Conservation (phyloP, 1,284 basidiomycete genomes). For the Microbotryum silenes-acaulis region DNA sequence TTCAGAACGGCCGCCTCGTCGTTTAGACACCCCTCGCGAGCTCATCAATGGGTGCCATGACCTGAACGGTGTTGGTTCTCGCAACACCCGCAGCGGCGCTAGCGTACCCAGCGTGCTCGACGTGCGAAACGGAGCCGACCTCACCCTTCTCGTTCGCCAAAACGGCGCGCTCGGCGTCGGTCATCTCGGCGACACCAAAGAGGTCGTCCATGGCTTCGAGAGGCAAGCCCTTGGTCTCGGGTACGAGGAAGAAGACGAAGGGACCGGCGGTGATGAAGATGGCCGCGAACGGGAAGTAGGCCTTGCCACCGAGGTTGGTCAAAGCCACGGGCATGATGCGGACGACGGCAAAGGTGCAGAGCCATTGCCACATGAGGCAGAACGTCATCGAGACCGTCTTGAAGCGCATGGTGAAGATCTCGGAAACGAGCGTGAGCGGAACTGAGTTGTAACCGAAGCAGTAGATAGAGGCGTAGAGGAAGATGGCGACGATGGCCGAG, state of each 20-base stretch:
- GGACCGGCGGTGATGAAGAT: conserved; percentile 11
- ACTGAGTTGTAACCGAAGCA: conserved; percentile 26
- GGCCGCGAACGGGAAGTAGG: conserved; percentile 23
- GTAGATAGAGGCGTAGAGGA: conserved; percentile 18
- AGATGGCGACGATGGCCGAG: conserved; percentile 25
- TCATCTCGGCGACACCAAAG: conserved; percentile 6
- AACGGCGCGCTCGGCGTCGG: conserved; percentile 4
- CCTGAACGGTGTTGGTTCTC: conserved; percentile 3
- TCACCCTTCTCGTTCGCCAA: not conserved
- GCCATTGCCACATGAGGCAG: conserved; percentile 33
- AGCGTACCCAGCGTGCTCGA: conserved; percentile 5
- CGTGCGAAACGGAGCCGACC: not conserved
- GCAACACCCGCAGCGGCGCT: not conserved
- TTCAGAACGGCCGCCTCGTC: not conserved
- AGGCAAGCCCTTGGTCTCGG: conserved; percentile 63
- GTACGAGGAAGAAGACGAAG: conserved; percentile 57
- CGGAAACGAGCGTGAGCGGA: conserved; percentile 32
- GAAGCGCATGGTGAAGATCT: conserved; percentile 34
- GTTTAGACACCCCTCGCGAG: no score
- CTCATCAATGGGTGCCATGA: conserved; percentile 7
- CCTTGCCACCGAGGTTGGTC: conserved; percentile 23
- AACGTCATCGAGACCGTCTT: conserved; percentile 31
- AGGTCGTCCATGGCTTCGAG: conserved; percentile 36
- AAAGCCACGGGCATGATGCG: conserved; percentile 26
- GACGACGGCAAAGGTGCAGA: conserved; percentile 33